Evolutionary conservation across 306 rosid species (phyloP), one percentile per base, ranked within the genome.

Genomic region (Gastrolobium bilobum): DNA sequence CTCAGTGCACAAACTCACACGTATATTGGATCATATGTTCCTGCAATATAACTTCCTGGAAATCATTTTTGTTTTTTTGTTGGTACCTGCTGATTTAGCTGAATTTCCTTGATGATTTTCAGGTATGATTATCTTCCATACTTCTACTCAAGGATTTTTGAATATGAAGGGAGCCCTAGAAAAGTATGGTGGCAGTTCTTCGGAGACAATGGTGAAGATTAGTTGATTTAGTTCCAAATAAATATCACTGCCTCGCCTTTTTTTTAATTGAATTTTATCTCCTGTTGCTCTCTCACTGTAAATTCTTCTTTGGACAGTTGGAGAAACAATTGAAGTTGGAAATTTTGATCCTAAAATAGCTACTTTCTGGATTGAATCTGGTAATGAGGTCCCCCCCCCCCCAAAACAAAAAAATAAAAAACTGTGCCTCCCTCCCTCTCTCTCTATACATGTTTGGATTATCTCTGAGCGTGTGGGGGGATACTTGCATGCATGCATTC

Each of bases 181-280:
- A 95, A 91, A 90, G 83, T 95, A 59, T 93, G 96, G 98, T 95
- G 98, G 98, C 99, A 95, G 85, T 95, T 93, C 83, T 93, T 85
- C 2, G 98, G 99, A 62, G 98, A 93, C 87, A 93, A 86, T 56
- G 93, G 98, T 95, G 82, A 78, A 47, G 79, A 76, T 68, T 43
- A 54, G 26, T 20, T 20, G 26, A 20, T 20, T 20, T 20, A 20
- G 37, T 44, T 50, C n/a, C 26, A 62, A 51, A 30, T 39, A 64
- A 30, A 31, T 44, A 53, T 48, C 43, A 66, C 11, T 54, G 70
- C 15, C 54, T 51, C n/a, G 3, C 50, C 40, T 53, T 53, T 52
- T 47, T 40, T 68, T 40, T 2, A 7, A 11, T 4, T 29, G 4
- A 29, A 11, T 40, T 48, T 50, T 57, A 8, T 52, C 78, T 43